Conservation (phyloP, 805 yeast species). For the Candida qinlingensis region DNA sequence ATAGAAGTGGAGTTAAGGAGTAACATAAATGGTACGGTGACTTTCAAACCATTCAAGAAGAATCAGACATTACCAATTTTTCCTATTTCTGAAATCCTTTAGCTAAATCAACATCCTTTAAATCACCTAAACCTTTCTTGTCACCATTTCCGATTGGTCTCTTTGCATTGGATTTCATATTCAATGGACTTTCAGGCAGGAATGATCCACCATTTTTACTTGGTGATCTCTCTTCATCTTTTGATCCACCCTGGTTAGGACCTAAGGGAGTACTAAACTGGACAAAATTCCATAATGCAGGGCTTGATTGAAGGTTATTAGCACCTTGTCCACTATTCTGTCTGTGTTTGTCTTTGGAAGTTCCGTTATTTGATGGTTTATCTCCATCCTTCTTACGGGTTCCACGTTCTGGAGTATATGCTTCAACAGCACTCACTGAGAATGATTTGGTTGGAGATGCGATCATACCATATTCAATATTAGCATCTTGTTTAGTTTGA, state of each 20-base stretch:
- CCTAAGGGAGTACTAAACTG: conserved; percentile 53
- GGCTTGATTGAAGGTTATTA: conserved; percentile 43
- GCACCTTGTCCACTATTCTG: conserved; percentile 13
- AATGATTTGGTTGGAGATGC: conserved; percentile 37
- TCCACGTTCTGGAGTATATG: conserved; percentile 62
- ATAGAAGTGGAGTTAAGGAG: too few species aligned
- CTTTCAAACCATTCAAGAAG: too few species aligned
- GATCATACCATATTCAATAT: conserved; percentile 21
- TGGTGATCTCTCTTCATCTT: conserved; percentile 15
- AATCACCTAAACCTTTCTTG: conserved; percentile 30
- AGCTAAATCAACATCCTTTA: conserved; percentile 42
- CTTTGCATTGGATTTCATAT: conserved; percentile 12
- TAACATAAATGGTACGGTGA: neutral
- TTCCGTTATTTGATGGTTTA: conserved; percentile 3
- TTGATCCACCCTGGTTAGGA: conserved; percentile 16
- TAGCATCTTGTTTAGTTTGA: conserved; percentile 1
- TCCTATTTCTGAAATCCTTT: conserved; percentile 36
- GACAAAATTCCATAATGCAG: conserved; percentile 91
- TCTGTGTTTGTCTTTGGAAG: conserved; percentile 12
- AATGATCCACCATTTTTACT: conserved; percentile 14
- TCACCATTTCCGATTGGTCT: neutral
- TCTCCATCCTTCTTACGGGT: conserved; percentile 15
- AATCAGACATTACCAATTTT: neutral
- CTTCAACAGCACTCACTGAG: conserved; percentile 49
- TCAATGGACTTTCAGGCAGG: conserved; percentile 21